Evolutionary conservation across 306 rosid species (phyloP).

Genomic region (Hippophae gyantsensis): DNA sequence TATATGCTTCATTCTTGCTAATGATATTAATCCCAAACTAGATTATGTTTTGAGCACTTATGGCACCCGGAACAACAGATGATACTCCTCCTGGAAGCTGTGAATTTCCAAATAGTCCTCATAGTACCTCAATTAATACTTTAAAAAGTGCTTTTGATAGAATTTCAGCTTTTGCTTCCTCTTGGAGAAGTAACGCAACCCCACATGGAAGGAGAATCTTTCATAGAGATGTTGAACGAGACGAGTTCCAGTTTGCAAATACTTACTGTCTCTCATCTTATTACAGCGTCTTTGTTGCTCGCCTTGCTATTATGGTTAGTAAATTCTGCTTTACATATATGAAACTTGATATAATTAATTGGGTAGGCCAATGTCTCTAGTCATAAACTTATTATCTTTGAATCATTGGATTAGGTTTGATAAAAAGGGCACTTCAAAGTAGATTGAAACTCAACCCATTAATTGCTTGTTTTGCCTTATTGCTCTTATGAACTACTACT

Average conservation of each 20-base stretch:
- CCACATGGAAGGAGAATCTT: constrained; percentile 51
- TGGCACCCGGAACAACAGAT: constrained; percentile 27
- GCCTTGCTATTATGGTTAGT: constrained; percentile 94
- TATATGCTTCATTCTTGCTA: constrained; percentile 2
- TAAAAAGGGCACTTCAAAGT: background rate
- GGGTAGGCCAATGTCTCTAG: background rate
- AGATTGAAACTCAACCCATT: background rate
- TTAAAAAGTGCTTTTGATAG: constrained; percentile 36
- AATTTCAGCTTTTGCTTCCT: constrained; percentile 33
- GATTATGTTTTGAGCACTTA: constrained; percentile 8
- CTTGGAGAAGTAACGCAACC: constrained; percentile 33
- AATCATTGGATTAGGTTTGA: background rate
- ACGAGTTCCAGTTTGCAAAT: constrained; percentile 64
- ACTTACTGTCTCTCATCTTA: constrained; percentile 78
- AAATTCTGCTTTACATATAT: background rate
- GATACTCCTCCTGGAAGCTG: constrained; percentile 29
- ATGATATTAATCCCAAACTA: constrained; percentile 2
- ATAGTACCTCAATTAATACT: constrained; percentile 32
- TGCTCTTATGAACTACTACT: background rate
- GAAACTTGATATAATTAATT: background rate
- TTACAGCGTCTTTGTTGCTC: constrained; percentile 92
- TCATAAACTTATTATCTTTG: background rate
- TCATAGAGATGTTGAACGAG: constrained; percentile 81
- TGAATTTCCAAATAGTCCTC: constrained; percentile 28
- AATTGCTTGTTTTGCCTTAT: background rate